Conservation (phyloP, 345 rosid genomes). For the Theobroma cacao region DNA sequence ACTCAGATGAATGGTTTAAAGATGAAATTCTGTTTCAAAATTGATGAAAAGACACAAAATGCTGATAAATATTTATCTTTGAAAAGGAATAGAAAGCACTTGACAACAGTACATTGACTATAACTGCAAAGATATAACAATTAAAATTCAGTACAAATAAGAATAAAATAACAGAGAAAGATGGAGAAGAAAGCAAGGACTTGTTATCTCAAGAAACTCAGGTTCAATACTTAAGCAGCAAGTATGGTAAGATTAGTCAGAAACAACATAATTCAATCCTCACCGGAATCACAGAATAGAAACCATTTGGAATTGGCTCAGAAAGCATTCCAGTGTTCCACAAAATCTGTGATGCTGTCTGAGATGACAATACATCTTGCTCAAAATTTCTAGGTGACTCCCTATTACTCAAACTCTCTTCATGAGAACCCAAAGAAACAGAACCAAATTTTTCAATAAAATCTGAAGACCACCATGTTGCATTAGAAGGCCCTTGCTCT, state of each 20-base stretch:
- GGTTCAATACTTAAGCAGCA: background rate
- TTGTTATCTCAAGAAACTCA: background rate
- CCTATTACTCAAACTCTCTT: conserved; percentile 26
- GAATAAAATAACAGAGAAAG: background rate
- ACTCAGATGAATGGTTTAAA: background rate
- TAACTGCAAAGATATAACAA: background rate
- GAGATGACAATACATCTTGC: conserved; percentile 59
- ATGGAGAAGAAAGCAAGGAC: background rate
- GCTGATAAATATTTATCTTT: background rate
- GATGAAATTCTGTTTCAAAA: background rate
- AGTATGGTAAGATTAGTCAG: background rate
- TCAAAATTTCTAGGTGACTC: conserved; percentile 63
- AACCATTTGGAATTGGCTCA: conserved; percentile 84
- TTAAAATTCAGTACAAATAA: background rate
- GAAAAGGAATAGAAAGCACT: conserved; percentile 8
- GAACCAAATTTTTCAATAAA: conserved; percentile 71
- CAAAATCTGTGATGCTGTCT: conserved; percentile 78
- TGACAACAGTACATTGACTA: background rate
- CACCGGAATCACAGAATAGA: conserved; percentile 79
- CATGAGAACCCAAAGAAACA: conserved; percentile 70
- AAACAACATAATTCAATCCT: conserved; percentile 22
- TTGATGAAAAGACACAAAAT: background rate
- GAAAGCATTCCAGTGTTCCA: conserved; percentile 90
- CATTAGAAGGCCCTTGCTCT: conserved; percentile 67
- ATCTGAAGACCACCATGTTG: conserved; percentile 89